A percentile compares a stretch with the other conserved stretches of the same genome.
phyloP scores from a whole-genome alignment of 208 protist genomes.

The Leishmania lainsoni region DNA sequence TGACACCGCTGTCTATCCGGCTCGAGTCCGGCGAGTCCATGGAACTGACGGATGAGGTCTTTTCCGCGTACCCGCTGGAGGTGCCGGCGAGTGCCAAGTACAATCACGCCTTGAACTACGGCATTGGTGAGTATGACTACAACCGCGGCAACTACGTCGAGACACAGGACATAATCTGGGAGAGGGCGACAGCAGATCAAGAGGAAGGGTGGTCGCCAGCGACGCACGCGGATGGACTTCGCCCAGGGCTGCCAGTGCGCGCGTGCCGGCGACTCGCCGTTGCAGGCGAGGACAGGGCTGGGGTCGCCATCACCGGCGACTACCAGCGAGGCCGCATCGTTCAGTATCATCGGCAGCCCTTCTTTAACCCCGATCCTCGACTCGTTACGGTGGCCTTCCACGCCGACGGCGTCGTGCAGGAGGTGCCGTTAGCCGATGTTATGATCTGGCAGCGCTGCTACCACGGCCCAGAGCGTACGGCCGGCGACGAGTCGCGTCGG shows the following conservation, averaged over 20 bases:
- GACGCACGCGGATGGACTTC: constrained; percentile 82
- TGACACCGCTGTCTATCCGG: constrained; percentile 62
- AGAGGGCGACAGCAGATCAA: constrained; percentile 63
- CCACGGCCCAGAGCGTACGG: constrained; percentile 84
- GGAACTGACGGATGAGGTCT: constrained; percentile 72
- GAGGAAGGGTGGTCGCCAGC: constrained; percentile 89
- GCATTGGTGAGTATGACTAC: constrained; percentile 78
- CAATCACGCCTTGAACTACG: constrained; percentile 86
- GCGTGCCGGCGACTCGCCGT: constrained; percentile 56
- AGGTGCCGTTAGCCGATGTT: constrained; percentile 71
- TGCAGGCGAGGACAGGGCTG: background rate
- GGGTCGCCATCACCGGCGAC: constrained; percentile 40
- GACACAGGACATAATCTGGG: constrained; percentile 89
- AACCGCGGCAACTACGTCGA: constrained; percentile 91
- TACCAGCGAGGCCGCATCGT: constrained; percentile 76
- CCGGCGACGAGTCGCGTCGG: constrained; percentile 73
- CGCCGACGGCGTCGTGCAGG: constrained; percentile 54
- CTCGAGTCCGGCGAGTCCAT: constrained; percentile 77
- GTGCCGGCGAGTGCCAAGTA: constrained; percentile 41
- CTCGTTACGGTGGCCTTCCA: constrained; percentile 74
- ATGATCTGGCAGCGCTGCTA: constrained; percentile 88
- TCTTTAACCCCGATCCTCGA: constrained; percentile 88
- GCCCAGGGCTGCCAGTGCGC: constrained; percentile 66
- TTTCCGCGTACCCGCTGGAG: constrained; percentile 68
- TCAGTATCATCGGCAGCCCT: constrained; percentile 70